These are phyloP conservation scores for Gracilaria gracilis DNA, from an alignment of 23 red algal genomes.

Conservation along the genomic window DNA sequence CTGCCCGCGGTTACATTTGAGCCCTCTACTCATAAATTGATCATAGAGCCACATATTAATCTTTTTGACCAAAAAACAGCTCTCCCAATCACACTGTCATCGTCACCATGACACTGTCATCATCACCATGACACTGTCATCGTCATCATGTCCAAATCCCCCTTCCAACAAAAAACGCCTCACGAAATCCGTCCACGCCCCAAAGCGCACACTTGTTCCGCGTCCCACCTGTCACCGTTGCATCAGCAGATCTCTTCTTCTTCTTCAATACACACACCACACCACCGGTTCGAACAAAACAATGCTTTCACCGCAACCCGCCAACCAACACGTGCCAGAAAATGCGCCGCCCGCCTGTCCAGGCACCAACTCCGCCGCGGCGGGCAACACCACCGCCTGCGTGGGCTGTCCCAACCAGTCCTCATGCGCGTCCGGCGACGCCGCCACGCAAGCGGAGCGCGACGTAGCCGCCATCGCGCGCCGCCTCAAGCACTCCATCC, in stretches of 20 bases:
- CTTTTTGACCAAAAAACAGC: not conserved
- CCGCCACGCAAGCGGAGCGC: conserved; percentile 39
- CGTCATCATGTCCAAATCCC: too few relatives aligned
- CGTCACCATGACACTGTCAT: too few relatives aligned
- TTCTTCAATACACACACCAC: too few relatives aligned
- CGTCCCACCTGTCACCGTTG: too few relatives aligned
- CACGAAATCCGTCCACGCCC: too few relatives aligned
- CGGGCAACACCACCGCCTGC: conserved; percentile 79
- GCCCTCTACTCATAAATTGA: not conserved
- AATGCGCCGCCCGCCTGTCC: conserved; percentile 87
- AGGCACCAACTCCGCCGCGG: conserved; percentile 69
- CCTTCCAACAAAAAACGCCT: too few relatives aligned
- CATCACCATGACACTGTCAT: too few relatives aligned
- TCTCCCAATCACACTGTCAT: too few relatives aligned
- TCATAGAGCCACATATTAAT: not conserved
- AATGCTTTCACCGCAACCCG: conserved; percentile 1
- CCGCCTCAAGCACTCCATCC: conserved; percentile 48
- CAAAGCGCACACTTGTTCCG: too few relatives aligned
- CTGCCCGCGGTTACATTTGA: too few relatives aligned
- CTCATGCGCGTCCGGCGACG: conserved; percentile 81
- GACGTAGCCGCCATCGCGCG: conserved; percentile 55
- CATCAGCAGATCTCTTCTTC: not conserved
- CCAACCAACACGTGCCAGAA: conserved; percentile 38
- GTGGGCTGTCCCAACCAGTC: conserved; percentile 93
- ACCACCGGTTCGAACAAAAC: not conserved